phyloP scores from a whole-genome alignment of 805 yeast genomes.

The Wickerhamiella sergipiensis region DNA sequence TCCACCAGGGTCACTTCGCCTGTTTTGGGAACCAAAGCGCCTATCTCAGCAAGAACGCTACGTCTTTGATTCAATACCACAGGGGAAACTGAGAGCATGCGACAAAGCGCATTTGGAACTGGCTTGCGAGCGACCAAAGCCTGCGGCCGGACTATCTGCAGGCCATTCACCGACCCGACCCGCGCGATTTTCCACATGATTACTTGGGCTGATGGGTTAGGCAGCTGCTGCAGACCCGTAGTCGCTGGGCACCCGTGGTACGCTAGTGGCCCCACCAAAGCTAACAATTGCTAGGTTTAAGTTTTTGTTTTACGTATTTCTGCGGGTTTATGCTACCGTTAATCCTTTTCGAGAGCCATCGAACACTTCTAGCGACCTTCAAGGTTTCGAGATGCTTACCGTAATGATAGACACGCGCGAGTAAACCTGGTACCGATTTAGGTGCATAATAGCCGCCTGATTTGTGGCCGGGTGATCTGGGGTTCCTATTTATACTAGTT shows the following conservation, averaged over 20 bases:
- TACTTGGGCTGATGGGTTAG: neutral
- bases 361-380: too few relatives aligned
- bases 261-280: too few relatives aligned
- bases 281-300: too few relatives aligned
- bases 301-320: too few relatives aligned
- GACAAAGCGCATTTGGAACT: neutral
- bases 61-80: neutral
- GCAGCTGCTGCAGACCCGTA: neutral
- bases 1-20: constrained; percentile 14
- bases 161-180: neutral
- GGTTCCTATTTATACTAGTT: too few relatives aligned
- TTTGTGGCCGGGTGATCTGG: too few relatives aligned
- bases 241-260: too few relatives aligned
- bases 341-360: too few relatives aligned
- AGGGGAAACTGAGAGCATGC: neutral
- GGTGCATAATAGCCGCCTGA: too few relatives aligned
- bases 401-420: neutral
- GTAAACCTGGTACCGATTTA: neutral
- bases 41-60: constrained; percentile 7
- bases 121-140: neutral
- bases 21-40: constrained; percentile 13
- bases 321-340: too few relatives aligned
- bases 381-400: too few relatives aligned
- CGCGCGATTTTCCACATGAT: neutral
- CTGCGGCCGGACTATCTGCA: neutral